phyloP scores from a whole-genome alignment of 805 yeast genomes.

The Metschnikowia hibisci region DNA sequence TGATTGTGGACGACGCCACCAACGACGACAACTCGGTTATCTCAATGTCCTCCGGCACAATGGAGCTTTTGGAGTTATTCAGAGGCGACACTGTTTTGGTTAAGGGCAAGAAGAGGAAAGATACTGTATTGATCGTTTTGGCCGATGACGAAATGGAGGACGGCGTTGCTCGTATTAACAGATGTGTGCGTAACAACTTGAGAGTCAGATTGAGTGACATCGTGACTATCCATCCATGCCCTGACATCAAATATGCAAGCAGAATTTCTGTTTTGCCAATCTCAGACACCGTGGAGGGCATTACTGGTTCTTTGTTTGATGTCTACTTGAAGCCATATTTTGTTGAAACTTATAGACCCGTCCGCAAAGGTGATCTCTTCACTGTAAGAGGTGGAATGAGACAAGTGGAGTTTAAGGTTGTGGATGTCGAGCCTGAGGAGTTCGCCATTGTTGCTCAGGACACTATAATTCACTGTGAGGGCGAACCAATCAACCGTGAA shows the following conservation, averaged over 20 bases:
- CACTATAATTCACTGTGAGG: constrained; percentile 96
- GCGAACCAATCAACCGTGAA: constrained; percentile 97
- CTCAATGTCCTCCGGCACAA: constrained; percentile 89
- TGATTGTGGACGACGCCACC: constrained; percentile 94
- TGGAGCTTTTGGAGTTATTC: constrained; percentile 92
- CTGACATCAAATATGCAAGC: constrained; percentile 95
- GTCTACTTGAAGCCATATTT: constrained; percentile 96
- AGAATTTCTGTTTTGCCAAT: constrained; percentile 94
- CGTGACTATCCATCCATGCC: constrained; percentile 88
- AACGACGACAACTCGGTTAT: constrained; percentile 97
- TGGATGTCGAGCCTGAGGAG: constrained; percentile 96
- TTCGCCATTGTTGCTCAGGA: constrained; percentile 98
- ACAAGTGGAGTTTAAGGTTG: constrained; percentile 97
- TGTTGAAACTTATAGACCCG: constrained; percentile 98
- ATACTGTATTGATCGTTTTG: constrained; percentile 91
- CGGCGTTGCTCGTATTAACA: constrained; percentile 89
- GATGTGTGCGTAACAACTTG: constrained; percentile 93
- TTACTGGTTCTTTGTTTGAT: constrained; percentile 94
- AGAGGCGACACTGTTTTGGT: constrained; percentile 97
- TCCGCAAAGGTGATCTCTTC: constrained; percentile 94
- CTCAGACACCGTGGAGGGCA: constrained; percentile 97
- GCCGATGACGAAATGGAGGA: constrained; percentile 96
- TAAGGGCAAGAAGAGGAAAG: constrained; percentile 97
- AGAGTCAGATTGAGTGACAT: constrained; percentile 93
- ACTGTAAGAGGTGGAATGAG: constrained; percentile 99